Conservation (phyloP, 805 yeast genomes). For the Debaryomyces maramus region DNA sequence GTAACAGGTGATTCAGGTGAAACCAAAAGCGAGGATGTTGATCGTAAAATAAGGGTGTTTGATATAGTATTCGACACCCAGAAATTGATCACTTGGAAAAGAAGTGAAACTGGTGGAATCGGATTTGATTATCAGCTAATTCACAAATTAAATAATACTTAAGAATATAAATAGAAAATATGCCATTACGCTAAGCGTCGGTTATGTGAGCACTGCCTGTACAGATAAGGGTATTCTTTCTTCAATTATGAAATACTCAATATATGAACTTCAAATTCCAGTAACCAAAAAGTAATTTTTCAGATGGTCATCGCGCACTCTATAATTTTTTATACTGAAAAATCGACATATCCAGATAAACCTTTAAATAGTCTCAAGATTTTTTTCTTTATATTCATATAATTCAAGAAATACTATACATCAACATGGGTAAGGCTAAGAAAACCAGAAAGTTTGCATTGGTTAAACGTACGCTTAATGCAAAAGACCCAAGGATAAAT, state of each 20-base stretch:
- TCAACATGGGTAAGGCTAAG: conserved; percentile 88
- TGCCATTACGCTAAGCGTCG: not conserved
- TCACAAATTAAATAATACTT: conserved; percentile 2
- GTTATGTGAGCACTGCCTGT: no score
- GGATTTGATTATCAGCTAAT: conserved; percentile 32
- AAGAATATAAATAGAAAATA: not conserved
- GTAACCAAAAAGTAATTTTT: no score
- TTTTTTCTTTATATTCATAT: not conserved
- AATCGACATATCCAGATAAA: not conserved
- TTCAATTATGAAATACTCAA: no score
- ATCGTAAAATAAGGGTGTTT: conserved; percentile 35
- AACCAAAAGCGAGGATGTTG: conserved; percentile 25
- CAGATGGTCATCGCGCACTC: conserved; percentile 1
- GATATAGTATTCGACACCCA: conserved; percentile 28
- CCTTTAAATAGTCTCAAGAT: not conserved
- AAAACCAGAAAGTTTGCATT: conserved; percentile 96
- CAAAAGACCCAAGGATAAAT: conserved; percentile 65
- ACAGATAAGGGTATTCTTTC: no score
- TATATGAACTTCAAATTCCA: no score
- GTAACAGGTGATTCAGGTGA: conserved; percentile 39
- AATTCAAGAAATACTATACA: no score
- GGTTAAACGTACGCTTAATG: conserved; percentile 76
- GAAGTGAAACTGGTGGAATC: conserved; percentile 23
- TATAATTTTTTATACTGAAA: not conserved
- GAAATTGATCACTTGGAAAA: conserved; percentile 39